These are phyloP conservation scores for Citrus mangshanensis DNA, from an alignment of 345 rosid genomes.

Conservation along the genomic window DNA sequence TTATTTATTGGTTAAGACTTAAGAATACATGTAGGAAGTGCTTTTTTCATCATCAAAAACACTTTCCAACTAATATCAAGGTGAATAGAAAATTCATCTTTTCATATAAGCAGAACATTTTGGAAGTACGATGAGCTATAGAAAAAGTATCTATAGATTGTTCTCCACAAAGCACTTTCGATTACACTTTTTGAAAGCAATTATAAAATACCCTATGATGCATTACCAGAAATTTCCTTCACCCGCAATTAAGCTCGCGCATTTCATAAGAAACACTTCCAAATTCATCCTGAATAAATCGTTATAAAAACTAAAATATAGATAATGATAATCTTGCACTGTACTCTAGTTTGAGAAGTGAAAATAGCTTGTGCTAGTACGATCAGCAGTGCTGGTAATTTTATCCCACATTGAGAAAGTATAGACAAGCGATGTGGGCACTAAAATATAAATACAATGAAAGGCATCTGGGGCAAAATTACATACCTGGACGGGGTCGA, in stretches of 20 bases:
- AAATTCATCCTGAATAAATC: background rate
- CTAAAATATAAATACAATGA: background rate
- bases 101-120: background rate
- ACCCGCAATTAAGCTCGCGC: background rate
- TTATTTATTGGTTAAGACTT: too few species aligned
- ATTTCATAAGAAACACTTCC: background rate
- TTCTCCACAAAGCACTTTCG: background rate
- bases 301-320: background rate
- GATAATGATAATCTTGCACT: background rate
- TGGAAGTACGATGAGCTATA: background rate
- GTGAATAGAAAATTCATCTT: background rate
- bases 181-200: background rate
- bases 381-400: background rate
- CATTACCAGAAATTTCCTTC: background rate
- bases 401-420: background rate
- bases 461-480: rapidly evolving
- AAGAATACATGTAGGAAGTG: too few species aligned
- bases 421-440: background rate
- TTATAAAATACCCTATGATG: background rate
- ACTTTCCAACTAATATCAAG: too few species aligned
- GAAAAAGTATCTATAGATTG: background rate
- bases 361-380: background rate
- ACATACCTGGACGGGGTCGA: conserved; percentile 35
- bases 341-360: too few species aligned
- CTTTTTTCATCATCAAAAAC: too few species aligned